Conservation (phyloP, 2,329 filamentous ascomycete species). For the Incumbomyces delicatus region DNA sequence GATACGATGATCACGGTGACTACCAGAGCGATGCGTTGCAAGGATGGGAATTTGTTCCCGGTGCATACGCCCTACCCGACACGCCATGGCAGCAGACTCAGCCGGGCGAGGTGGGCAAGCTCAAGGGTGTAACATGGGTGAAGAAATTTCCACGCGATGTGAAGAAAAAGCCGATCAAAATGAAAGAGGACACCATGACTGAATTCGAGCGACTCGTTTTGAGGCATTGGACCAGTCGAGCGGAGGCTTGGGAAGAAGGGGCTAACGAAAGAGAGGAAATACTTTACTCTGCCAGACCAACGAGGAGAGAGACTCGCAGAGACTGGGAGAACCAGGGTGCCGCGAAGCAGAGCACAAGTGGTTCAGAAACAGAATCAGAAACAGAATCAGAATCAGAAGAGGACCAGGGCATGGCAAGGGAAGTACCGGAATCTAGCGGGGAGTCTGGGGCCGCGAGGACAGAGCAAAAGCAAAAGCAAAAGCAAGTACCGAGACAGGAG, state of each 20-base stretch:
- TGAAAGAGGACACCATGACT: constrained; percentile 18
- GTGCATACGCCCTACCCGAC: constrained; percentile 14
- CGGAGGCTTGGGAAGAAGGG: constrained; percentile 1
- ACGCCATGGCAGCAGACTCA: constrained; percentile 14
- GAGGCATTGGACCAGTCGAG: constrained; percentile 5
- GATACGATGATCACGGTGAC: constrained; percentile 38
- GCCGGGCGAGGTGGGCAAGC: constrained; percentile 16
- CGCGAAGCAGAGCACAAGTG: not conserved
- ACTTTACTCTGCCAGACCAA: constrained; percentile 1
- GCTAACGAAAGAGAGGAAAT: constrained; percentile 1
- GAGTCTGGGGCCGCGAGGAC: too few relatives aligned
- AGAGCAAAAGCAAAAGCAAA: too few relatives aligned
- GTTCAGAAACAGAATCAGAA: too few relatives aligned
- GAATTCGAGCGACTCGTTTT: constrained; percentile 13
- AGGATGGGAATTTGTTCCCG: constrained; percentile 16
- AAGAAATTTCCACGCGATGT: constrained; percentile 9
- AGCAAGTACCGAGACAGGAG: too few relatives aligned
- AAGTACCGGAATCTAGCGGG: too few relatives aligned
- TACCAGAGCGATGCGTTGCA: constrained; percentile 38
- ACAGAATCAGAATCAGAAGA: too few relatives aligned
- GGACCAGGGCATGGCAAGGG: too few relatives aligned
- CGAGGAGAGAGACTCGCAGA: not conserved
- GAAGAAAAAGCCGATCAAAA: constrained; percentile 9
- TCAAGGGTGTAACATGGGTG: constrained; percentile 19
- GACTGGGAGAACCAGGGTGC: not conserved